Evolutionary conservation across 202 grass and related monocot genomes (phyloP).

Genomic region (Cymbopogon flexuosus): DNA sequence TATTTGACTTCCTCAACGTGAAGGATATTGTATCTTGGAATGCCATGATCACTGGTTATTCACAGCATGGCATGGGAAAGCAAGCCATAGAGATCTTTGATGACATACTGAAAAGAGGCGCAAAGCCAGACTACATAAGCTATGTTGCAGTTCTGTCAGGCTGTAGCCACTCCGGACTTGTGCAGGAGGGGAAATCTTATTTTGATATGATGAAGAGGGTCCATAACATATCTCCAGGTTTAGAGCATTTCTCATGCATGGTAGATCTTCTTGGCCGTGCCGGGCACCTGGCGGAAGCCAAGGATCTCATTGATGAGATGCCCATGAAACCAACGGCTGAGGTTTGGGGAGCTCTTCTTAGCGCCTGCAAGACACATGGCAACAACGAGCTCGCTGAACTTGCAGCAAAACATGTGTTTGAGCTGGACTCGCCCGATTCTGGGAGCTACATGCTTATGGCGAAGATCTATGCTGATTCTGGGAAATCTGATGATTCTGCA

Average conservation of each 20-base stretch:
- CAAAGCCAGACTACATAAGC: slow-evolving; percentile 89
- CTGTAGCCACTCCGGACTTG: slow-evolving; percentile 76
- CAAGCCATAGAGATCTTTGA: slow-evolving; percentile 69
- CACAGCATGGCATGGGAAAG: slow-evolving; percentile 82
- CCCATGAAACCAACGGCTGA: slow-evolving; percentile 71
- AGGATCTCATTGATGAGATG: slow-evolving; percentile 66
- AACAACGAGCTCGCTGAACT: slow-evolving; percentile 71
- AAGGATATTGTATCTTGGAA: slow-evolving; percentile 97
- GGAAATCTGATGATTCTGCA: slow-evolving; percentile 70
- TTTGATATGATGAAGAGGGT: slow-evolving; percentile 67
- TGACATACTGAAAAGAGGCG: slow-evolving; percentile 50
- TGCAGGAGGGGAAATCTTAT: slow-evolving; percentile 69
- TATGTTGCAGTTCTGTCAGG: slow-evolving; percentile 82
- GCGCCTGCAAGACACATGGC: slow-evolving; percentile 63
- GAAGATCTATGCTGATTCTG: slow-evolving; percentile 73
- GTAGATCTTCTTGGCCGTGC: slow-evolving; percentile 80
- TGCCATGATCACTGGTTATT: slow-evolving; percentile 92
- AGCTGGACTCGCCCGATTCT: slow-evolving; percentile 67
- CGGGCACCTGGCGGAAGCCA: slow-evolving; percentile 74
- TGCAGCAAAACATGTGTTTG: slow-evolving; percentile 64
- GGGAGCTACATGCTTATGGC: slow-evolving; percentile 85
- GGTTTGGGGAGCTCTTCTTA: slow-evolving; percentile 88
- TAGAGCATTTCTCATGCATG: slow-evolving; percentile 93
- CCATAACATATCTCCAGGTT: slow-evolving; percentile 62
- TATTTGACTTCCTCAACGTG: slow-evolving; percentile 52